Percentiles rank a stretch among this genome's conserved stretches.
Conservation (phyloP, 805 yeast species). For the Saturnispora galanensis region DNA sequence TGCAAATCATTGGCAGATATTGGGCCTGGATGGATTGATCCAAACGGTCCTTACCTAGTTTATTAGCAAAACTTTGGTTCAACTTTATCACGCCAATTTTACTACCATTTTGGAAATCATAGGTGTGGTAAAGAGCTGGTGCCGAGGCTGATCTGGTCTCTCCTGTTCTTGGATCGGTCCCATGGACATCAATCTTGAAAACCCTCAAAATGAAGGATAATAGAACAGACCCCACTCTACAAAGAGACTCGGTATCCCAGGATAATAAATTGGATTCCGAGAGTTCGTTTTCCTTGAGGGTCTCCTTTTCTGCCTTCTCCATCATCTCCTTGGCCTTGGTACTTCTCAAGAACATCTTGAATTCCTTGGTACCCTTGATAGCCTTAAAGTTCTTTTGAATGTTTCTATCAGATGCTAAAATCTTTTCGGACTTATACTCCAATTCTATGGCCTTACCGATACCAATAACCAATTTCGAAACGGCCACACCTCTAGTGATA, state of each 20-base stretch:
- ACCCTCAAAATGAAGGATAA: slow-evolving; percentile 67
- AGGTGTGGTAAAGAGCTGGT: slow-evolving; percentile 86
- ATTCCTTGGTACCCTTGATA: slow-evolving; percentile 37
- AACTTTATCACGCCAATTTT: slow-evolving; percentile 73
- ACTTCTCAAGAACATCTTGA: slow-evolving; percentile 31
- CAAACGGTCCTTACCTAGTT: slow-evolving; percentile 56
- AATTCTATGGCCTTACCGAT: slow-evolving; percentile 80
- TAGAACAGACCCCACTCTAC: slow-evolving; percentile 75
- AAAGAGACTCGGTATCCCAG: slow-evolving; percentile 30
- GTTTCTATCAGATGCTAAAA: slow-evolving; percentile 47
- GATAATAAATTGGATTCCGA: slow-evolving; percentile 11
- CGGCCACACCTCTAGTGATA: slow-evolving; percentile 68
- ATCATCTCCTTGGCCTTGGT: slow-evolving; percentile 21
- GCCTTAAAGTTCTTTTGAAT: slow-evolving; percentile 42
- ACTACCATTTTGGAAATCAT: slow-evolving; percentile 70
- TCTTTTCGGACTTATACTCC: slow-evolving; percentile 67
- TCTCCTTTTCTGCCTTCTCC: slow-evolving; percentile 18
- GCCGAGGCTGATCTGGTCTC: slow-evolving; percentile 57
- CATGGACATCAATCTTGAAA: slow-evolving; percentile 73
- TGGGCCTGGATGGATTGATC: slow-evolving; percentile 68
- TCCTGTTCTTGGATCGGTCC: slow-evolving; percentile 72
- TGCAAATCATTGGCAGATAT: slow-evolving; percentile 81
- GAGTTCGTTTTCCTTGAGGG: slow-evolving; percentile 10
- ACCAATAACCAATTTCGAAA: slow-evolving; percentile 69
- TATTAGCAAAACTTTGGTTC: slow-evolving; percentile 58